Evolutionary conservation across 1,284 basidiomycete species (phyloP), one percentile per base, ranked within the genome.

Genomic region (Malassezia vespertilionis): DNA sequence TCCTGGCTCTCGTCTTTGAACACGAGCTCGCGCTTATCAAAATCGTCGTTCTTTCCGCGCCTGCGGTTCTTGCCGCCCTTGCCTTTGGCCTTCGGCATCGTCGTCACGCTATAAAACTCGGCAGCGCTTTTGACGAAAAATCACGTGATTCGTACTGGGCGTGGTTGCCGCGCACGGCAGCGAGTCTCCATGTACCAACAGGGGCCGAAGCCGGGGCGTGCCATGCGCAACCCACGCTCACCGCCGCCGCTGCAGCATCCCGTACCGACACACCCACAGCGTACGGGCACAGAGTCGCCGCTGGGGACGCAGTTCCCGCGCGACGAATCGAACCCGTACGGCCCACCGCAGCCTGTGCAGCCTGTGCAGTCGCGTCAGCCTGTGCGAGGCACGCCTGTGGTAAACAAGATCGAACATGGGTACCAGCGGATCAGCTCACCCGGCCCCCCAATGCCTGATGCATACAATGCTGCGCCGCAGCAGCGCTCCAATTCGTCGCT

Each of bases 1-100:
- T 97, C 90, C 75, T 99, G 93, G 12, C 91, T 91, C 69, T 97
- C 93, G 73, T 97, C 91, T 69, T 88, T 86, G 79, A 97, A 96
- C 40, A 96, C 88, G 39, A 97, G 80, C 74, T 99, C 93, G 65
- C 93, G 84, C 79, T 96, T 97, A 76, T 95, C 88, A 59, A 85
- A 84, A 57, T 95, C 88, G 75, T 97, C 91, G 76, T 96, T 96
- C 82, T 97, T 99, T 80, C 91, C 91, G 76, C 91, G 81, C 79
- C 91, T 81, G 75, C 93, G 82, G 77, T 97, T 97, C 79, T 99
- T 97, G 58, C 93, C 93, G 73, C 93, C 91, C 87, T 97, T 71
- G 50, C 69, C 69, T 37, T 71, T 71, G 52, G 68, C 68, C 65
- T 71, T 51, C 8, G 48, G 48, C 48, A 51, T 51, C 21, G 22